phyloP scores from a whole-genome alignment of 768 basidiomycete genomes.

The Rhizopogon roseolus region DNA sequence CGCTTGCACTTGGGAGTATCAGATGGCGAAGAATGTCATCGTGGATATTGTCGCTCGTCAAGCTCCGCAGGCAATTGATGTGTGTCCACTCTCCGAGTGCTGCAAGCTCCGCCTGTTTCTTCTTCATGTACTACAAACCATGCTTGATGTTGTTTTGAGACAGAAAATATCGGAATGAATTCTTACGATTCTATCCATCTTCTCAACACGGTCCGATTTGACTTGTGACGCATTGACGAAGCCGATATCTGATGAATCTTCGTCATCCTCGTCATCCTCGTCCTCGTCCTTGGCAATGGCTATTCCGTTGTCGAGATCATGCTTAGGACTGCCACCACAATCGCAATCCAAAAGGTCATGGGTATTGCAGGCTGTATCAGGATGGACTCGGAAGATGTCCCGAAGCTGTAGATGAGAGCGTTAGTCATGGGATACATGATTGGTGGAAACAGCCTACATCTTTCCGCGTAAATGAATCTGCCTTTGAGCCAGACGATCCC shows the following conservation, averaged over 20 bases:
- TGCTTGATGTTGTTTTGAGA: constrained; percentile 1
- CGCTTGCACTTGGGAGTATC: constrained; percentile 13
- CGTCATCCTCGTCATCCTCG: constrained; percentile 24
- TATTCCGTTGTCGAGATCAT: constrained; percentile 1
- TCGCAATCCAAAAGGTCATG: constrained; percentile 87
- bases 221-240: constrained; percentile 68
- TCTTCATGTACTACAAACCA: constrained; percentile 50
- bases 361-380: constrained; percentile 78
- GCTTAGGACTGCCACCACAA: constrained; percentile 39
- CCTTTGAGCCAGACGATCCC: constrained; percentile 52
- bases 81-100: constrained; percentile 82
- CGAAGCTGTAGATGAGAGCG: constrained; percentile 52
- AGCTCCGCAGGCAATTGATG: constrained; percentile 60
- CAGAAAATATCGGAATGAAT: constrained; percentile 2
- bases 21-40: constrained; percentile 63
- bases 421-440: not conserved
- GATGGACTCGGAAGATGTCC: constrained; percentile 88
- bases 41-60: constrained; percentile 45
- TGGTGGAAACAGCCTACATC: constrained; percentile 49
- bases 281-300: not conserved
- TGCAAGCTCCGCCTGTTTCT: constrained; percentile 65
- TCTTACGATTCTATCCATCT: constrained; percentile 50
- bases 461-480: constrained; percentile 81
- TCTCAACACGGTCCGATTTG: constrained; percentile 36
- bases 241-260: constrained; percentile 32